Conservation (phyloP, 345 rosid genomes). For the Noccaea caerulescens region DNA sequence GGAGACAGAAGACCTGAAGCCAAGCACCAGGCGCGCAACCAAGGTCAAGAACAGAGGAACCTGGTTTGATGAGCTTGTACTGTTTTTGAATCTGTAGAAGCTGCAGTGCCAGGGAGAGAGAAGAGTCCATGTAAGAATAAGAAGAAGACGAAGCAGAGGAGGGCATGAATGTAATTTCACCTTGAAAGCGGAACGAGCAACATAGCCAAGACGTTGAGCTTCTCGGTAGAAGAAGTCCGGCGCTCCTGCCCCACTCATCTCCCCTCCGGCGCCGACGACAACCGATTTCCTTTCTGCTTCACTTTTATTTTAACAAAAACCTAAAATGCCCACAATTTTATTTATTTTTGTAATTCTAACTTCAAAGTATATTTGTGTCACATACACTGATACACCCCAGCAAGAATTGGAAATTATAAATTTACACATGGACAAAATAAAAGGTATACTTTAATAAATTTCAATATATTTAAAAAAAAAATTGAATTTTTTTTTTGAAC, state of each 20-base stretch:
- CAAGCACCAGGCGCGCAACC: slow-evolving; percentile 99
- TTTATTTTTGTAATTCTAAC: too few species aligned
- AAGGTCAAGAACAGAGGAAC: slow-evolving; percentile 91
- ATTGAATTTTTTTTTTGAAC: too few species aligned
- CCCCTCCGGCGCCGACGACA: slow-evolving; percentile 37
- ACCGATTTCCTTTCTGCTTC: slow-evolving; percentile 19
- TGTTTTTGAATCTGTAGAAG: slow-evolving; percentile 92
- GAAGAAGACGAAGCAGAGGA: not conserved
- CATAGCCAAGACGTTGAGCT: slow-evolving; percentile 97
- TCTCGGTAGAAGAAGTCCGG: slow-evolving; percentile 98
- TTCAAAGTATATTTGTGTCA: too few species aligned
- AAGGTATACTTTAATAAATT: too few species aligned
- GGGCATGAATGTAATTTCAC: slow-evolving; percentile 41
- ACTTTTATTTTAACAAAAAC: slow-evolving; percentile 21
- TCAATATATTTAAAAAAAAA: too few species aligned
- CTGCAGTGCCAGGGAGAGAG: slow-evolving; percentile 45
- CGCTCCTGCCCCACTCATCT: slow-evolving; percentile 78
- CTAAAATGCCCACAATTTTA: not conserved
- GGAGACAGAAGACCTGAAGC: slow-evolving; percentile 71
- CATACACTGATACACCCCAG: too few species aligned
- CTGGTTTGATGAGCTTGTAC: slow-evolving; percentile 74
- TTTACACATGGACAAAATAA: too few species aligned
- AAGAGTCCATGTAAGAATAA: not conserved
- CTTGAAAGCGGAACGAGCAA: slow-evolving; percentile 98
- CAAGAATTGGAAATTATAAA: too few species aligned